Base-by-base conservation (phyloP, 306 rosid genomes). In the Trifolium subterraneum region DNA sequence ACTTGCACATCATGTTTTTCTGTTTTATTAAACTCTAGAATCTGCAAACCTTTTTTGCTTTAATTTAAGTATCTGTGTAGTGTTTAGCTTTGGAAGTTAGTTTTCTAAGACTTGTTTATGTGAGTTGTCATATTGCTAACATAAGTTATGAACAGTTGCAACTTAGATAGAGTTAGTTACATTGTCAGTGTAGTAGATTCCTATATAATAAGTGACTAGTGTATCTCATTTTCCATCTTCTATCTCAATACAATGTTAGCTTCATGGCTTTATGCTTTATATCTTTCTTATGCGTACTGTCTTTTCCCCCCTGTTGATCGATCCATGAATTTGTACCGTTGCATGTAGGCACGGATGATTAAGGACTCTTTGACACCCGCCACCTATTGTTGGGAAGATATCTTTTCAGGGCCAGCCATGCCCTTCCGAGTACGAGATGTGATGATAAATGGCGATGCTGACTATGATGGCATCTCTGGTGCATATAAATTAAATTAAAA, bases 331-430 rank as follows among this genome's bases (percentile, higher is more conserved):
- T n/a, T 51, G 25, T 8, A 51, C 25, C 18, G 18, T 51, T 51
- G 13, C 27, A 3, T 75, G 79, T 59, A 86, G 92, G 80, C 71
- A 65, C 79, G 78, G n/a, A n/a, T n/a, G n/a, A n/a, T n/a, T n/a
- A n/a, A n/a, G n/a, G n/a, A n/a, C n/a, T 20, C 54, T 48, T 48
- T n/a, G 56, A 50, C 56, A 16, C 23, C 58, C 8, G 12, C 23
- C 0, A n/a, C 22, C 58, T 51, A 51, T 51, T 51, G 22, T 51
- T 51, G 58, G 58, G 58, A 51, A 18, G 58, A 18, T 18, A n/a
- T 18, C 4, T n/a, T 50, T 45, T 80, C 81, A 48, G 27, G 44
- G 55, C 64, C 66, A 14, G 39, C 67, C 51, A 14, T 79, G 70
- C 79, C 25, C 11, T 16, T 51, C 58, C 27, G 11, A 23, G 77